These are phyloP conservation scores for Aquilaria agallochum DNA, from an alignment of 441 rosid genomes.

Conservation along the genomic window DNA sequence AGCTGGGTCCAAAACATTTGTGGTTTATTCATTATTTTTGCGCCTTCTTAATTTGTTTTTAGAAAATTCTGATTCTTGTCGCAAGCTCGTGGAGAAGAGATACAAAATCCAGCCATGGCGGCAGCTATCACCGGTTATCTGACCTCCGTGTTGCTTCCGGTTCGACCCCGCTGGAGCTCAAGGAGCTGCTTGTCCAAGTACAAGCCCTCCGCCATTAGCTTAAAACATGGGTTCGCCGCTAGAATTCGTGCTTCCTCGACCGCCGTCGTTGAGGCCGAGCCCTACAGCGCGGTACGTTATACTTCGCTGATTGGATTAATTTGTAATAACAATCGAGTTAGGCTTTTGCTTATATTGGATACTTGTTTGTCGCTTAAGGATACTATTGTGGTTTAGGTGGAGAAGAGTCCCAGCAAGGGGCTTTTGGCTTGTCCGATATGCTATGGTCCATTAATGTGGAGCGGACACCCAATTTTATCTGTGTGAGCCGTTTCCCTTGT, in stretches of 20 bases:
- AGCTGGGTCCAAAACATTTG: too few relatives aligned
- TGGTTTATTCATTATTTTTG: too few relatives aligned
- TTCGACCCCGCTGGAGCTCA: slow-evolving; percentile 12
- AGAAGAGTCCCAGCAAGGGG: slow-evolving; percentile 21
- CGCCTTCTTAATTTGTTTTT: too few relatives aligned
- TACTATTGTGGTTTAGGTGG: slow-evolving; percentile 26
- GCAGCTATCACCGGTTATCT: slow-evolving; percentile 18
- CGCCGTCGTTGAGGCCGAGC: slow-evolving; percentile 34
- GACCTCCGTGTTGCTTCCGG: slow-evolving; percentile 20
- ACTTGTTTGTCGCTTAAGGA: slow-evolving; percentile 27
- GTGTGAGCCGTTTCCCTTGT: slow-evolving; percentile 31
- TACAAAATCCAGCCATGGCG: slow-evolving; percentile 10
- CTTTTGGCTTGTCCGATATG: slow-evolving; percentile 78
- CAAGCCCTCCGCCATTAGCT: slow-evolving; percentile 6
- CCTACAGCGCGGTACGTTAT: slow-evolving; percentile 17
- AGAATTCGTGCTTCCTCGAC: slow-evolving; percentile 40
- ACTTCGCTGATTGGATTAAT: background rate
- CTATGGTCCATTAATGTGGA: slow-evolving; percentile 35
- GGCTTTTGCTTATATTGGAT: background rate
- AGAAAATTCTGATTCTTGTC: background rate
- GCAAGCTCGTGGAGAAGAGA: slow-evolving; percentile 3
- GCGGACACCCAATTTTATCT: slow-evolving; percentile 24
- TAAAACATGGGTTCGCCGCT: slow-evolving; percentile 13
- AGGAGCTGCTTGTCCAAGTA: slow-evolving; percentile 11
- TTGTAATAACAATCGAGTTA: too few relatives aligned